Percentiles rank a stretch among this genome's conserved stretches.
Conservation (phyloP, 495 filamentous ascomycete species). For the Apodospora peruviana region DNA sequence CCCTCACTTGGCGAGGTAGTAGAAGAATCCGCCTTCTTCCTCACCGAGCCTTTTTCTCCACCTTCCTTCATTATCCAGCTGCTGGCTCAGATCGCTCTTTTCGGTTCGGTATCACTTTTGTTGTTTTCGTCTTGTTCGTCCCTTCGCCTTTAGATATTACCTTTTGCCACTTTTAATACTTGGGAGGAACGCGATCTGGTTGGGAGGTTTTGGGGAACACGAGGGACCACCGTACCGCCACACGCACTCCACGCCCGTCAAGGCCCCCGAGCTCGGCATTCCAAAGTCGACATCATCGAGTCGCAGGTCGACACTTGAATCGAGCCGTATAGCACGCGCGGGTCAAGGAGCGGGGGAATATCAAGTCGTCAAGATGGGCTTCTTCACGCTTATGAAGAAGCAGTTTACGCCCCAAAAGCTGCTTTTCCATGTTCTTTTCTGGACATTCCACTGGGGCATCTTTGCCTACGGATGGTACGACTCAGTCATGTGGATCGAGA, state of each 20-base stretch:
- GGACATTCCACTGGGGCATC: constrained; percentile 71
- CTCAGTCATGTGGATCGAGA: too few species aligned
- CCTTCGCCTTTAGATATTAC: constrained; percentile 9
- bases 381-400: constrained; percentile 40
- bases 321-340: constrained; percentile 9
- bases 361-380: constrained; percentile 33
- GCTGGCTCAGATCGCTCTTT: constrained; percentile 57
- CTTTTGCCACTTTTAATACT: constrained; percentile 8
- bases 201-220: neutral
- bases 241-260: too few species aligned
- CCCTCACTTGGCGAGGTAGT: constrained; percentile 24
- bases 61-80: constrained; percentile 39
- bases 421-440: constrained; percentile 80
- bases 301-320: constrained; percentile 50
- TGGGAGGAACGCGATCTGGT: constrained; percentile 9
- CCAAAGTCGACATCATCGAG: constrained; percentile 15
- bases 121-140: constrained; percentile 20
- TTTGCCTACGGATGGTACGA: constrained; percentile 90
- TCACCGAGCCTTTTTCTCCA: constrained; percentile 32
- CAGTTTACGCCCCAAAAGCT: constrained; percentile 64
- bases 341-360: constrained; percentile 15
- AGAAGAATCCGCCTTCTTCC: constrained; percentile 21
- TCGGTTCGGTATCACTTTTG: constrained; percentile 12
- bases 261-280: constrained; percentile 6
- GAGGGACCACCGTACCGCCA: neutral